Percentiles rank a stretch among this genome's conserved stretches.
phyloP scores from a whole-genome alignment of 129 eudicot genomes.

The Cynara cardunculus region DNA sequence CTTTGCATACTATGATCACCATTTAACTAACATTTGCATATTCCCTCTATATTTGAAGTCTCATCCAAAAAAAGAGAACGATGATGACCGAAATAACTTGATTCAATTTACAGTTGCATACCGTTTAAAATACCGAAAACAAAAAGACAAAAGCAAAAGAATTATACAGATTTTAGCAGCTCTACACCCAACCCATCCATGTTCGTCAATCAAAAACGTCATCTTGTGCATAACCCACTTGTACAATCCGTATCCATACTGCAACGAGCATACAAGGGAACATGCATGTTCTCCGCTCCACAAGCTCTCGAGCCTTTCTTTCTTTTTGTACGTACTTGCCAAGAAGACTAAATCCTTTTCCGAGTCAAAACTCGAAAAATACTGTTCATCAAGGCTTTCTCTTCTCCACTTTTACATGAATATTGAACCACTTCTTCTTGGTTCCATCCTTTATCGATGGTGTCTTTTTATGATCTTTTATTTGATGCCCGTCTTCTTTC shows the following conservation, averaged over 20 bases:
- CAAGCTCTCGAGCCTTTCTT: not conserved
- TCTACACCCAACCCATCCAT: not conserved
- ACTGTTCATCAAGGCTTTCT: conserved; percentile 53
- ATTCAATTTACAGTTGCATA: conserved; percentile 14
- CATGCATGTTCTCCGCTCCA: not conserved
- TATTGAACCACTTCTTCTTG: conserved; percentile 83
- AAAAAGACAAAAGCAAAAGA: not conserved
- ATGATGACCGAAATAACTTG: not conserved
- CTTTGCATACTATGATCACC: too few species aligned
- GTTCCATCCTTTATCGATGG: conserved; percentile 41
- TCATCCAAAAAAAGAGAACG: not conserved
- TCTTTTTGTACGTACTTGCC: conserved; percentile 3
- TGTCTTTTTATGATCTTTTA: conserved; percentile 14
- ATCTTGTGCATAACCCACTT: not conserved
- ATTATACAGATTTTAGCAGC: conserved; percentile 14
- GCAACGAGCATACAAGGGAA: not conserved
- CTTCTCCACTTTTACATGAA: conserved; percentile 68
- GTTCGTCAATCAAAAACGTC: not conserved
- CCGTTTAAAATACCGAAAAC: conserved; percentile 11
- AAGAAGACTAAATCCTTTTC: not conserved
- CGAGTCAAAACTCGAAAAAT: not conserved
- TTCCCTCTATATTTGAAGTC: too few species aligned
- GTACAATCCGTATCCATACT: not conserved
- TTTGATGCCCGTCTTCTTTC: conserved; percentile 53
- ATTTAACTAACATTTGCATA: too few species aligned